Percentiles rank a stretch among this genome's conserved stretches.
Evolutionary conservation across 805 yeast species (phyloP).

Genomic region (Millerozyma acaciae): DNA sequence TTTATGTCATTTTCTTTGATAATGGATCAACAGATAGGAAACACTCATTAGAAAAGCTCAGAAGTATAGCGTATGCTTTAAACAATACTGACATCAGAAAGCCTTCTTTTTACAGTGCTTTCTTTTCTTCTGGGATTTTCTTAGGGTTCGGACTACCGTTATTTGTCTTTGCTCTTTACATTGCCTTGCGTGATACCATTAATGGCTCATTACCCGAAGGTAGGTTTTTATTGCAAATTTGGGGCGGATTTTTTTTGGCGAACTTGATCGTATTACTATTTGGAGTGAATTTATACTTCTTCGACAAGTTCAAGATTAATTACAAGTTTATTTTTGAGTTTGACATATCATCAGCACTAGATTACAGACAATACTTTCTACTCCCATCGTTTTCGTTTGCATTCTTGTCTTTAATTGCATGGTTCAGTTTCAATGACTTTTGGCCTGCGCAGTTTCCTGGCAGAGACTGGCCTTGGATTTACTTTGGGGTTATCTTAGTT

Average conservation of each 20-base stretch:
- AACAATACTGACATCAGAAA: slow-evolving; percentile 25
- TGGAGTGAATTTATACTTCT: slow-evolving; percentile 64
- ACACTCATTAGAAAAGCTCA: slow-evolving; percentile 65
- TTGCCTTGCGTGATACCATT: slow-evolving; percentile 43
- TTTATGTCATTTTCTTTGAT: slow-evolving; percentile 64
- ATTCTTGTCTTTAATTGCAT: slow-evolving; percentile 55
- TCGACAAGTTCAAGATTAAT: slow-evolving; percentile 75
- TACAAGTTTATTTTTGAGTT: slow-evolving; percentile 92
- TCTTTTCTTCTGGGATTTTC: slow-evolving; percentile 62
- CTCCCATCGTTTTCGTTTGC: slow-evolving; percentile 60
- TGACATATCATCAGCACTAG: slow-evolving; percentile 61
- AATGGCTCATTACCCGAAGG: slow-evolving; percentile 50
- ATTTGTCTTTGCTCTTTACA: slow-evolving; percentile 52
- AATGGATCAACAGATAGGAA: slow-evolving; percentile 50
- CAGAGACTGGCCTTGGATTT: slow-evolving; percentile 77
- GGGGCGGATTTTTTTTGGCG: slow-evolving; percentile 85
- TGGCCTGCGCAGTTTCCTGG: slow-evolving; percentile 62
- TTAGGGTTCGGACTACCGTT: slow-evolving; percentile 73
- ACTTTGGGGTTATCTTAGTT: slow-evolving; percentile 48
- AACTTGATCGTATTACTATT: slow-evolving; percentile 60
- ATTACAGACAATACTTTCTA: slow-evolving; percentile 61
- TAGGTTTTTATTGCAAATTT: slow-evolving; percentile 66
- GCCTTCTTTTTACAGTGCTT: slow-evolving; percentile 34
- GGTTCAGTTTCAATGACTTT: slow-evolving; percentile 72
- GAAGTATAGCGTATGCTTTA: slow-evolving; percentile 38